Percentiles rank a stretch among this genome's conserved stretches.
Conservation (phyloP, 768 basidiomycete genomes). For the Panus rudis region DNA sequence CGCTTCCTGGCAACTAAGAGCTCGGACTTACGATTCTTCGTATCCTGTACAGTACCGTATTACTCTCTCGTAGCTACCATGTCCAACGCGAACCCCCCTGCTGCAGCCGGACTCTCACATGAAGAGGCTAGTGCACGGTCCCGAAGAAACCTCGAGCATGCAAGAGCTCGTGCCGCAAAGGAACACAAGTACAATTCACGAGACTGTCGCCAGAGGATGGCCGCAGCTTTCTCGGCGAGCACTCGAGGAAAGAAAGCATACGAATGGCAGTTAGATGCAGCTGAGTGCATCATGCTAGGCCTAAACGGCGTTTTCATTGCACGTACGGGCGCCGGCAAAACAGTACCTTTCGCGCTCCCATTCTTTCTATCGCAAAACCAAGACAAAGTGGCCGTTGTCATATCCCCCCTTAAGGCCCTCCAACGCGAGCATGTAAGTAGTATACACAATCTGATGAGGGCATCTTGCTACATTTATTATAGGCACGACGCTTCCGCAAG, state of each 20-base stretch:
- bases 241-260: conserved; percentile 7
- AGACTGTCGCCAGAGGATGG: no score
- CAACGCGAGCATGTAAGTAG: conserved; percentile 16
- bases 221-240: no score
- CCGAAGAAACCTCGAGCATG: no score
- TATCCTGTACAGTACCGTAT: no score
- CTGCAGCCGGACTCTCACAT: no score
- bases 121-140: no score
- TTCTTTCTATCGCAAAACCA: conserved; percentile 7
- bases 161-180: no score
- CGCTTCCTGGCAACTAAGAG: no score
- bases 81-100: no score
- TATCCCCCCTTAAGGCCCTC: conserved; percentile 18
- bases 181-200: no score
- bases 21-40: no score
- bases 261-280: conserved; percentile 10
- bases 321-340: conserved; percentile 15
- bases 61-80: no score
- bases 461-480: not conserved
- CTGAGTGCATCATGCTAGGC: conserved; percentile 10
- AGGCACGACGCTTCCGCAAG: conserved; percentile 21
- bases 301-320: conserved; percentile 9
- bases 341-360: conserved; percentile 16
- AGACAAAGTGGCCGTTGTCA: conserved; percentile 9
- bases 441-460: not conserved